phyloP scores from a whole-genome alignment of 2,329 filamentous ascomycete species.

The Trichophyton simii region DNA sequence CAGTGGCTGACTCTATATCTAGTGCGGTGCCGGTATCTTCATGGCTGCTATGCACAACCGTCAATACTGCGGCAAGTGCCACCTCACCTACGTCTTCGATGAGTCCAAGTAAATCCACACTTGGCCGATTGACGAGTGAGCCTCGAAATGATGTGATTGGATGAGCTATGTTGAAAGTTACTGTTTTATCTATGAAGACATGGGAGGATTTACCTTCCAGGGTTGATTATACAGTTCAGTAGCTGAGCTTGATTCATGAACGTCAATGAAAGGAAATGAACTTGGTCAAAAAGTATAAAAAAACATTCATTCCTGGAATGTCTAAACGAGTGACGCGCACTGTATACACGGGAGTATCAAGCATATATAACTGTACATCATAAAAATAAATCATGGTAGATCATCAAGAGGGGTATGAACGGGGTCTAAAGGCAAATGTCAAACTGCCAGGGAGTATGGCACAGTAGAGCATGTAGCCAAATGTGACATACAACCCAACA shows the following conservation, averaged over 20 bases:
- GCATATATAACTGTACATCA: neutral
- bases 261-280: slow-evolving; percentile 2
- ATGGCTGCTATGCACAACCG: slow-evolving; percentile 99
- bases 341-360: neutral
- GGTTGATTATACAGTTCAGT: neutral
- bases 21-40: slow-evolving; percentile 99
- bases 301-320: neutral
- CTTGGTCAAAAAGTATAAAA: neutral
- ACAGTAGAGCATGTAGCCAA: neutral
- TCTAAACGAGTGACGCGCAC: neutral
- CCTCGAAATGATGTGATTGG: neutral
- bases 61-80: slow-evolving; percentile 79
- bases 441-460: neutral
- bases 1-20: slow-evolving; percentile 1
- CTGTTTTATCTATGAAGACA: neutral
- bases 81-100: slow-evolving; percentile 60
- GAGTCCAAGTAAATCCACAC: slow-evolving; percentile 42
- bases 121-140: neutral
- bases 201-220: neutral
- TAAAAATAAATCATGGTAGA: neutral
- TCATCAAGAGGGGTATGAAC: neutral
- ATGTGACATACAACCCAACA: neutral
- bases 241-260: neutral
- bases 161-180: neutral
- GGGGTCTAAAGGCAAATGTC: neutral